Evolutionary conservation across 169 alveolate species (phyloP).

Genomic region (Babesia bigemina): DNA sequence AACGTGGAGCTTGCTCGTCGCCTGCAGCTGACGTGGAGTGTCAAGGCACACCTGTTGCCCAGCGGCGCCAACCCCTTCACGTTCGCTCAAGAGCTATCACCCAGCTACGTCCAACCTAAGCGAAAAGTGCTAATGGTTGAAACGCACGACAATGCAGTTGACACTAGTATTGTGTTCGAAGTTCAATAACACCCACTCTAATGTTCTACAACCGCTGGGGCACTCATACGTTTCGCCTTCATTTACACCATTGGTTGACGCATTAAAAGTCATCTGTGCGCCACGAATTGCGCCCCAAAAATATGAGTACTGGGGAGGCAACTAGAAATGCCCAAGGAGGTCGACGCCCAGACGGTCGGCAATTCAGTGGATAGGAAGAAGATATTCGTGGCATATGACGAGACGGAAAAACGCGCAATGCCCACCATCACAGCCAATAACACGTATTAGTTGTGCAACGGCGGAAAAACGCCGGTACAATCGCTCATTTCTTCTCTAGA

Average conservation of each 20-base stretch:
- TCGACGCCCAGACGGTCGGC: too few relatives aligned
- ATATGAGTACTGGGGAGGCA: too few relatives aligned
- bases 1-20: conserved; percentile 68
- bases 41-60: conserved; percentile 70
- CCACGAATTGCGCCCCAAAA: not conserved
- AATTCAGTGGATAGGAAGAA: too few relatives aligned
- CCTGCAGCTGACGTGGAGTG: conserved; percentile 78
- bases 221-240: not conserved
- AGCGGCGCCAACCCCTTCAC: conserved; percentile 28
- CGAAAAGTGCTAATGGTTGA: conserved; percentile 37
- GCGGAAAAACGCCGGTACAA: too few relatives aligned
- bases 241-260: not conserved
- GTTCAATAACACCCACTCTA: not conserved
- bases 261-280: not conserved
- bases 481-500: too few relatives aligned
- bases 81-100: conserved; percentile 25
- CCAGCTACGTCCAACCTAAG: conserved; percentile 4
- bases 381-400: too few relatives aligned
- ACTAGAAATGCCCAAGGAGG: too few relatives aligned
- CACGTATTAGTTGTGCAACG: too few relatives aligned
- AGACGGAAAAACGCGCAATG: too few relatives aligned
- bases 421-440: too few relatives aligned
- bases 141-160: conserved; percentile 24
- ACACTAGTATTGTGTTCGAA: conserved; percentile 22
- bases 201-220: not conserved